These are phyloP conservation scores for Ascochyta pisi DNA, from an alignment of 2,329 filamentous ascomycete species.

Conservation along the genomic window DNA sequence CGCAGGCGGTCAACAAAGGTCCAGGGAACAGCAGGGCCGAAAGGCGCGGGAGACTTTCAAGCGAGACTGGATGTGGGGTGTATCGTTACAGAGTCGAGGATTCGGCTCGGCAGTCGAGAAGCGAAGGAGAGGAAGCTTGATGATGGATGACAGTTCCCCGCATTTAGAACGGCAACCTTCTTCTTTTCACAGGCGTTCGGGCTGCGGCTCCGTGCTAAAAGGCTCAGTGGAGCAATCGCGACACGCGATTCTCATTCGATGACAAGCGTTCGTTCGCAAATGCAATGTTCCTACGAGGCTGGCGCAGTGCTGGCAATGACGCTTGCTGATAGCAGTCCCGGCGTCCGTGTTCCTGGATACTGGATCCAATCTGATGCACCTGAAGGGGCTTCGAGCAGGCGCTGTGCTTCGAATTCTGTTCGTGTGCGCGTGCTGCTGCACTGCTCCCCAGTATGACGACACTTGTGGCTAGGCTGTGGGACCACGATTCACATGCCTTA, in stretches of 20 bases:
- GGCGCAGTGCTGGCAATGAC: conserved; percentile 13
- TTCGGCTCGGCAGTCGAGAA: conserved; percentile 45
- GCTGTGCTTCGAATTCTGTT: conserved; percentile 22
- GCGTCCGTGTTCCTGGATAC: conserved; percentile 13
- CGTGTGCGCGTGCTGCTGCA: conserved; percentile 35
- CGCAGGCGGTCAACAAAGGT: conserved; percentile 28
- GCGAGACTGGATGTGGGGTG: conserved; percentile 27
- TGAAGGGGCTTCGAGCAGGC: neutral
- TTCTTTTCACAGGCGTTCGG: conserved; percentile 41
- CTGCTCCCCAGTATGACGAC: conserved; percentile 31
- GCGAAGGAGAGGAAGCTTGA: conserved; percentile 41
- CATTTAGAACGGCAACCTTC: conserved; percentile 41
- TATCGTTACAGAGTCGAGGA: conserved; percentile 39
- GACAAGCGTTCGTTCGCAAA: conserved; percentile 29
- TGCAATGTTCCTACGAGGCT: conserved; percentile 36
- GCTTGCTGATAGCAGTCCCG: conserved; percentile 5
- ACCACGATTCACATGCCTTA: conserved; percentile 22
- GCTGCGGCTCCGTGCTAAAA: conserved; percentile 34
- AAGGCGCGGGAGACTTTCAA: conserved; percentile 22
- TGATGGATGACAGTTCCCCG: conserved; percentile 44
- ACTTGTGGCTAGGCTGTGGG: conserved; percentile 24
- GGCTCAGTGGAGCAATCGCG: conserved; percentile 36
- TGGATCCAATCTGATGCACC: conserved; percentile 14
- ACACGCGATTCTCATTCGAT: conserved; percentile 35
- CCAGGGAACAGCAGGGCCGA: conserved; percentile 10